phyloP scores from a whole-genome alignment of 2,329 filamentous ascomycete genomes.

The Mycosphaerella sp. region DNA sequence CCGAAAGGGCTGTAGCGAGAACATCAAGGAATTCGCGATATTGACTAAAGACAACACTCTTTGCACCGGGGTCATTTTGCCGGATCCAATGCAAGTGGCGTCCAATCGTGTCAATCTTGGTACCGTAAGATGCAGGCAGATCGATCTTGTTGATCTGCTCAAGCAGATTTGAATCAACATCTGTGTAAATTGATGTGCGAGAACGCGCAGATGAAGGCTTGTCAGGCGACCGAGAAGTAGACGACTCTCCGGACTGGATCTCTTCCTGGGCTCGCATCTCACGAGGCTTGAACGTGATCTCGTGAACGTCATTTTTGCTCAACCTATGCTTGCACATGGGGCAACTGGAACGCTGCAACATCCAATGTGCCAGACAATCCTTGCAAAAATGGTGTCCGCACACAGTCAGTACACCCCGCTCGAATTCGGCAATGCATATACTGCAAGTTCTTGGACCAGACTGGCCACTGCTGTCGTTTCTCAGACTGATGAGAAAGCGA shows the following conservation, averaged over 20 bases:
- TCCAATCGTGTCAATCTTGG: conserved; percentile 70
- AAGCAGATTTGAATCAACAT: conserved; percentile 64
- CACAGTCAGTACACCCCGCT: conserved; percentile 71
- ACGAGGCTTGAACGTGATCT: conserved; percentile 75
- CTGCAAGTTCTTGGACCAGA: conserved; percentile 61
- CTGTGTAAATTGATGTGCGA: conserved; percentile 60
- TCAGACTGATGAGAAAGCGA: conserved; percentile 62
- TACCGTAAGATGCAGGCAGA: conserved; percentile 65
- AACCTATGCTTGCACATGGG: conserved; percentile 75
- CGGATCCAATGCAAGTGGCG: conserved; percentile 83
- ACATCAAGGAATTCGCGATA: conserved; percentile 75
- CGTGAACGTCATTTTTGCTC: conserved; percentile 62
- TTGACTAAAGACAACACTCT: conserved; percentile 92
- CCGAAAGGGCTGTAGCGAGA: conserved; percentile 60
- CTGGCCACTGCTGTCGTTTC: conserved; percentile 54
- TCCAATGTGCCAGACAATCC: conserved; percentile 78
- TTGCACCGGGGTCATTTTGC: conserved; percentile 74
- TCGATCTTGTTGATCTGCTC: conserved; percentile 77
- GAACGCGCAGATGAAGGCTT: conserved; percentile 6
- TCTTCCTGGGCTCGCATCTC: conserved; percentile 63
- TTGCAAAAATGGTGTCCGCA: conserved; percentile 93
- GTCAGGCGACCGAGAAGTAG: conserved; percentile 1
- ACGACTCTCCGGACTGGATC: conserved; percentile 12
- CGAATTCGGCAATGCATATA: conserved; percentile 74
- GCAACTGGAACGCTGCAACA: conserved; percentile 64